Conservation (phyloP, 768 basidiomycete species). For the Mycena crocata region DNA sequence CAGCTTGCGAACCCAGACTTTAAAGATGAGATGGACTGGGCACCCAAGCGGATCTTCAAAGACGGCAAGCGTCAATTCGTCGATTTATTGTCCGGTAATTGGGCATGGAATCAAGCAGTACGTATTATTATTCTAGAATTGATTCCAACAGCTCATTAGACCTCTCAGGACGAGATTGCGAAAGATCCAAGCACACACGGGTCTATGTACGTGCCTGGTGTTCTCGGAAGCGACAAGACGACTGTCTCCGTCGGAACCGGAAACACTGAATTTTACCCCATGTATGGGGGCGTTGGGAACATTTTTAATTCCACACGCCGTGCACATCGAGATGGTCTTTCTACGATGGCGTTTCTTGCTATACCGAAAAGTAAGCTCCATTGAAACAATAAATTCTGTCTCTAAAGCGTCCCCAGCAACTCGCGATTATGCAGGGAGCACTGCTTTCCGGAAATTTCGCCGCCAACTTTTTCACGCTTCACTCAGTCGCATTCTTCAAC, state of each 20-base stretch:
- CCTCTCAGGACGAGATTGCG: conserved; percentile 25
- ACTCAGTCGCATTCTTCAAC: conserved; percentile 25
- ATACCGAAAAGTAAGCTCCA: conserved; percentile 31
- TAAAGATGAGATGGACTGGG: conserved; percentile 39
- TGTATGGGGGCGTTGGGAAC: conserved; percentile 34
- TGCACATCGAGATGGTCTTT: conserved; percentile 20
- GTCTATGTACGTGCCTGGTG: conserved; percentile 31
- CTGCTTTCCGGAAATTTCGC: conserved; percentile 34
- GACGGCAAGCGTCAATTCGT: conserved; percentile 23
- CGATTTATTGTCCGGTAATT: conserved; percentile 37
- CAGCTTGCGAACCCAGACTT: conserved; percentile 40
- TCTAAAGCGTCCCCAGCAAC: conserved; percentile 4
- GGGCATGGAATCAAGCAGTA: conserved; percentile 38
- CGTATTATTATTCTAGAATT: neutral
- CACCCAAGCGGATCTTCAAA: conserved; percentile 33
- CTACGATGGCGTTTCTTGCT: conserved; percentile 17
- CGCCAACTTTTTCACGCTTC: conserved; percentile 38
- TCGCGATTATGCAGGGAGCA: conserved; percentile 18
- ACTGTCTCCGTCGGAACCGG: conserved; percentile 35
- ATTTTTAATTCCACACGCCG: conserved; percentile 27
- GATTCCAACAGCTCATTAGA: no score
- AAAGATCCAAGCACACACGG: conserved; percentile 28
- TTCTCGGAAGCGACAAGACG: conserved; percentile 39
- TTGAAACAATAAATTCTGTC: neutral
- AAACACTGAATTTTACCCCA: conserved; percentile 36